Evolutionary conservation across 169 alveolate species (phyloP).

Genomic region (Haemoproteus tartakovskyi): DNA sequence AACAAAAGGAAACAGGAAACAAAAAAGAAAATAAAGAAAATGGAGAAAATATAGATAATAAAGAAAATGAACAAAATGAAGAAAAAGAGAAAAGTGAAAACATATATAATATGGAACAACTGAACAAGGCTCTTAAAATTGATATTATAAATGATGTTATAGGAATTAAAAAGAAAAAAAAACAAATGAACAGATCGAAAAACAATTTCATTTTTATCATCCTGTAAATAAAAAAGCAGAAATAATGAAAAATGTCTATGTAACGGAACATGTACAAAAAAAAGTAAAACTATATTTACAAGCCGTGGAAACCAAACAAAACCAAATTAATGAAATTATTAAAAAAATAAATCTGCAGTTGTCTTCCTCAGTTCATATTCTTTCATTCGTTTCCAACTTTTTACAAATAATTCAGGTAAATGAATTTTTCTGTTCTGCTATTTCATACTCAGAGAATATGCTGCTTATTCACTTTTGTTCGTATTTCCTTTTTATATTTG

Average conservation of each 20-base stretch:
- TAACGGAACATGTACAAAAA: slow-evolving; percentile 35
- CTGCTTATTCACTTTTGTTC: too few species aligned
- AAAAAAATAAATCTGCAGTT: slow-evolving; percentile 21
- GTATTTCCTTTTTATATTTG: too few species aligned
- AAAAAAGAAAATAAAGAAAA: too few species aligned
- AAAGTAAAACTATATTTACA: slow-evolving; percentile 9
- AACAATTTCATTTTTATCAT: slow-evolving; percentile 13
- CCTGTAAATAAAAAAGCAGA: slow-evolving; percentile 60
- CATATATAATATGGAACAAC: slow-evolving; percentile 1
- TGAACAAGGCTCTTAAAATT: slow-evolving; percentile 16
- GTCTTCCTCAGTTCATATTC: slow-evolving; percentile 59
- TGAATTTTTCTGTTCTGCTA: too few species aligned
- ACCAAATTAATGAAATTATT: slow-evolving; percentile 21
- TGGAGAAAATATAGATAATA: too few species aligned
- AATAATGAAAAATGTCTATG: slow-evolving; percentile 57
- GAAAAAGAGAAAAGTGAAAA: too few species aligned
- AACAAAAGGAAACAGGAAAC: too few species aligned
- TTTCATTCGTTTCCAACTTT: slow-evolving; percentile 61
- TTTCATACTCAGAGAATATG: too few species aligned
- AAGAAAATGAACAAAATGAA: too few species aligned
- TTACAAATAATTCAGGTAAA: slow-evolving; percentile 53
- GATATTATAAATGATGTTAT: slow-evolving; percentile 45
- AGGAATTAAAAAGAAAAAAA: slow-evolving; percentile 20
- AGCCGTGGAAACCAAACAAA: slow-evolving; percentile 22
- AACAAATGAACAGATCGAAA: slow-evolving; percentile 7